Base-by-base conservation (phyloP, 345 rosid genomes). In the Camelina laxa region DNA sequence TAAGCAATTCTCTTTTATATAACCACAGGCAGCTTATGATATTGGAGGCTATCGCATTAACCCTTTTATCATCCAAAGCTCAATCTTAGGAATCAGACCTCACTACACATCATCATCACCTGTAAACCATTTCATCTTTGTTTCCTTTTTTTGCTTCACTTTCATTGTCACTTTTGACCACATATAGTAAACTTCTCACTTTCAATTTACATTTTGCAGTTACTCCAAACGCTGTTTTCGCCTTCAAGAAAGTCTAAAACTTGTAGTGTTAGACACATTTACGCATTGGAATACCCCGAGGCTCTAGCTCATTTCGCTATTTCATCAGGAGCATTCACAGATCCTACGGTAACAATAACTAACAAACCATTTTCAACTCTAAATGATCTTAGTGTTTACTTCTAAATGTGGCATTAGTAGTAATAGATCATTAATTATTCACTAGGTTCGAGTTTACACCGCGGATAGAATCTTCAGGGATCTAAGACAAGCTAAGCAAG, bases 281-380 rank as follows among this genome's bases (percentile, higher is more conserved):
- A 88, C 70, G 91, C 96, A 6, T 76, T 92, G 60, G 96, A 92
- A 27, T 92, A 88, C 69, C 87, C 91, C 1, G 96, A 92, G 77
- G 91, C 92, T 1, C 89, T 88, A 45, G 94, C 89, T 73, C 96
- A 90, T 80, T 92, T 92, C 75, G 89, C 92, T 9, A 89, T 92
- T 4, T 87, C 89, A 76, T 87, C 86, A 5, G 98, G 96, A 21
- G 77, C 91, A 17, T 83, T 82, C 74, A 88, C 91, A 13, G 98
- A 88, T 73, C 96, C 96, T 6, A 79, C 58, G 85, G 96, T 90
- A 87, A 41, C 82, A 16, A 15, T 36, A 9, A 17, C 0, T 17
- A 14, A 14, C 0, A 35, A 36, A 65, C 62, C 39, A 33, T 24
- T 24, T 14, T 9, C 48, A 73, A n/a, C 13, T 49, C 39, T 15